Conservation (phyloP, 2,329 filamentous ascomycete genomes). For the Cryphonectria radicalis region DNA sequence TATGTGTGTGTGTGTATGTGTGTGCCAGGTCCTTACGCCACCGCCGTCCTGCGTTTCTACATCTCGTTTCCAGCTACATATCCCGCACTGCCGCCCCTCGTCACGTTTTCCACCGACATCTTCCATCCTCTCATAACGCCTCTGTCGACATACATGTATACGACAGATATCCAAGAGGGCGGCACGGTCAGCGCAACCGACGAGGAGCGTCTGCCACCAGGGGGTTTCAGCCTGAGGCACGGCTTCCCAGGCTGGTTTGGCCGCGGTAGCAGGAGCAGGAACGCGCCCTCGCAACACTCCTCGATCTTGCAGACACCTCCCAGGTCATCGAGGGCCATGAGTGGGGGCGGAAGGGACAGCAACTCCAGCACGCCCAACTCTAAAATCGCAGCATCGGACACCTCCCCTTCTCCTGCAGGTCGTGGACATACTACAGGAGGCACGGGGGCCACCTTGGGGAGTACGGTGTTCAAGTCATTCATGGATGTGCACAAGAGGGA, state of each 20-base stretch:
- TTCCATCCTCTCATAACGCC: constrained; percentile 95
- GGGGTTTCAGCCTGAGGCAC: constrained; percentile 87
- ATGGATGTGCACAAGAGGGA: constrained; percentile 47
- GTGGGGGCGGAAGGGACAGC: constrained; percentile 31
- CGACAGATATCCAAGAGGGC: constrained; percentile 73
- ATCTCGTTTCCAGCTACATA: constrained; percentile 85
- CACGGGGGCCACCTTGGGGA: constrained; percentile 6
- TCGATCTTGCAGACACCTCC: constrained; percentile 30
- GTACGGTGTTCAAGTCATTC: constrained; percentile 40
- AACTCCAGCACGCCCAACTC: constrained; percentile 39
- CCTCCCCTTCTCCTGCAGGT: constrained; percentile 33
- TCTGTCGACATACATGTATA: constrained; percentile 92
- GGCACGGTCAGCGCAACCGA: constrained; percentile 84
- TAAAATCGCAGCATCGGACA: constrained; percentile 36
- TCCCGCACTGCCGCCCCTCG: constrained; percentile 76
- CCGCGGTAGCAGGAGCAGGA: constrained; percentile 53
- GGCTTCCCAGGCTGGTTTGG: constrained; percentile 91
- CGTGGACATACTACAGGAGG: constrained; percentile 8
- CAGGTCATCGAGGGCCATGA: constrained; percentile 32
- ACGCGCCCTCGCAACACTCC: constrained; percentile 46
- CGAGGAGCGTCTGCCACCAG: constrained; percentile 81
- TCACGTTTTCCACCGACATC: constrained; percentile 89
- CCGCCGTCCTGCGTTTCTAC: constrained; percentile 86
- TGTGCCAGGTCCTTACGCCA: constrained; percentile 78
- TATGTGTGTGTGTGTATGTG: background rate